Base-by-base conservation (phyloP, 2,329 filamentous ascomycete genomes). In the Sporothrix pseudoabietina region DNA sequence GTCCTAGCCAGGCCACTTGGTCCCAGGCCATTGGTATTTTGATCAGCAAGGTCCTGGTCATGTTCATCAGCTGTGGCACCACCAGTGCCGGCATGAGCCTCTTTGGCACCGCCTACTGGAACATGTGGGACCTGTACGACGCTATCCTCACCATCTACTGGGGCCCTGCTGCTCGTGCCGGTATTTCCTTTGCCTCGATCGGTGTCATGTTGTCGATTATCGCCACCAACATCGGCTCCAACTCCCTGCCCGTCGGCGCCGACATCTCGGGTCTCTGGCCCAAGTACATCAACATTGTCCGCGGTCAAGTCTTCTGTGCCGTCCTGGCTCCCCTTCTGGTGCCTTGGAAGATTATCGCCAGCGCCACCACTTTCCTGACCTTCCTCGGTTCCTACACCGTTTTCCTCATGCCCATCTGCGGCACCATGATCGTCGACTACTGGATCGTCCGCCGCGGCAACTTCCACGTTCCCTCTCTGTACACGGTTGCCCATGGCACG, bases 71-170 rank as follows among this genome's bases (percentile, higher is more conserved):
- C 16, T 78, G 81, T 22, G 79, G 79, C 4, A 82, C 73, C 3
- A 74, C 73, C 2, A 69, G 61, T 32, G 72, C 72, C 30, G 35
- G 80, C 1, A 30, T 57, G 19, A 54, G 49, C 59, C n/a, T 65
- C 9, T 57, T 72, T 35, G 69, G 73, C 41, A 75, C 77, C 1
- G 79, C 77, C 3, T 82, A 83, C 75, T 85, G 83, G 83, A 84
- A 85, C 71, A 77, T 82, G 1, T 84, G 83, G 82, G 83, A 84
- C 75, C 79, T 84, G n/a, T 81, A 82, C 71, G 77, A 77, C 41
- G 77, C 78, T 1, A 82, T 85, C 8, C 79, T 84, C 6, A 80
- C 81, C 22, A 78, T 79, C 35, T 81, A 81, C 75, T 84, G 81
- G 78, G 77, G 77, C 1, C 78, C 83, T 0, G 78, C 77, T 5